Percentiles rank a stretch among this genome's conserved stretches.
phyloP scores from a whole-genome alignment of 495 filamentous ascomycete species.

The Penicillium parvum region DNA sequence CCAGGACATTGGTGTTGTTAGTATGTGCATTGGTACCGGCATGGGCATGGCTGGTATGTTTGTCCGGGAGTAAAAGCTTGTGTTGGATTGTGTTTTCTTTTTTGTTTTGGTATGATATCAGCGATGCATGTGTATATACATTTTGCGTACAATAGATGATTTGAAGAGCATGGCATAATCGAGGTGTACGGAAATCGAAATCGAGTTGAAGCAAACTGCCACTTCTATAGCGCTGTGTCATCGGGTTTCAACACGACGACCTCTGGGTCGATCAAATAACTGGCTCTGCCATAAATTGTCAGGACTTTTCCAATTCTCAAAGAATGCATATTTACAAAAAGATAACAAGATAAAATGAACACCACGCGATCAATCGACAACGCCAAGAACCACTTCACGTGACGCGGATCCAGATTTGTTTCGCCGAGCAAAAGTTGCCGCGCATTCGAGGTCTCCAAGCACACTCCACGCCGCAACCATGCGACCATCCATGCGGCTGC shows the following conservation, averaged over 20 bases:
- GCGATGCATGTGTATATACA: conserved; percentile 30
- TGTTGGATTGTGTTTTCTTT: not conserved
- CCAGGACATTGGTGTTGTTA: conserved; percentile 66
- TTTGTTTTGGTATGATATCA: conserved; percentile 25
- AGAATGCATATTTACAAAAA: too few species aligned
- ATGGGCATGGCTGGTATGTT: conserved; percentile 89
- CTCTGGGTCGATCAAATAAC: too few species aligned
- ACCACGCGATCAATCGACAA: not conserved
- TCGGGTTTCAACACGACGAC: too few species aligned
- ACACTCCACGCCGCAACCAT: conserved; percentile 30
- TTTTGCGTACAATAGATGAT: conserved; percentile 17
- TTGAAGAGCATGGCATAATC: not conserved
- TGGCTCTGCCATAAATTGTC: too few species aligned
- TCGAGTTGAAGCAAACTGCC: too few species aligned
- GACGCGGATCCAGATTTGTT: conserved; percentile 22
- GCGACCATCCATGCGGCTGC: conserved; percentile 38
- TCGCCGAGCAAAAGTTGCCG: conserved; percentile 19
- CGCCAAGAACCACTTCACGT: conserved; percentile 24
- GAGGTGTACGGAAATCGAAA: conserved; percentile 21
- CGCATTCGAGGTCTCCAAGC: not conserved
- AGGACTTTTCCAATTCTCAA: too few species aligned
- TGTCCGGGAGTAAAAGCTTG: conserved; percentile 69
- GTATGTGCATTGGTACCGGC: conserved; percentile 90
- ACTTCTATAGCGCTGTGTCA: too few species aligned
- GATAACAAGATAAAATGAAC: not conserved